Conservation (phyloP, 164 flowering plant species). For the Houttuynia cordata region DNA sequence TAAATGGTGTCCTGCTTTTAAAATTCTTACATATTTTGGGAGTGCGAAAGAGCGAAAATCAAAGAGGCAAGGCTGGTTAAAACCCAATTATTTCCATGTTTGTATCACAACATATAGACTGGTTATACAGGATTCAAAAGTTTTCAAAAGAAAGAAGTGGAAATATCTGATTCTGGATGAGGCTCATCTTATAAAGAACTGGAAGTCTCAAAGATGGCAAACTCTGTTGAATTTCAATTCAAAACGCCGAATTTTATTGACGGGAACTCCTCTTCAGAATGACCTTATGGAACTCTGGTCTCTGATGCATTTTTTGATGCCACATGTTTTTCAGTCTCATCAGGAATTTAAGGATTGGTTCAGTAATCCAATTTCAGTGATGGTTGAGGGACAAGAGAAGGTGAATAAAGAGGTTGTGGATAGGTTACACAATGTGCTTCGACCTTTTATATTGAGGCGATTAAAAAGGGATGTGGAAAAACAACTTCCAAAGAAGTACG, state of each 20-base stretch:
- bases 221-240: constrained; percentile 95
- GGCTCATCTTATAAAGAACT: constrained; percentile 96
- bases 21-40: constrained; percentile 94
- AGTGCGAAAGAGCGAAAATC: constrained; percentile 90
- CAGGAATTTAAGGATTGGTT: constrained; percentile 99
- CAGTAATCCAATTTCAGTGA: constrained; percentile 90
- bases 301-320: constrained; percentile 99
- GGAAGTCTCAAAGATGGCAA: constrained; percentile 99
- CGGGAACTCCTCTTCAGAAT: constrained; percentile 98
- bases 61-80: constrained; percentile 98
- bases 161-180: constrained; percentile 94
- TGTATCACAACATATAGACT: constrained; percentile 97
- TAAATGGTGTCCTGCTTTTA: constrained; percentile 99
- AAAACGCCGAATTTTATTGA: constrained; percentile 81
- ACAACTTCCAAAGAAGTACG: constrained; percentile 88
- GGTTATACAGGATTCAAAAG: constrained; percentile 92
- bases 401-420: constrained; percentile 97
- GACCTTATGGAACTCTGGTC: constrained; percentile 99
- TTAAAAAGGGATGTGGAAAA: constrained; percentile 96
- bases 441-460: constrained; percentile 90
- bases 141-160: constrained; percentile 97
- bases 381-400: constrained; percentile 98
- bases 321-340: constrained; percentile 96
- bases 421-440: constrained; percentile 94
- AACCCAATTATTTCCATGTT: constrained; percentile 86